phyloP scores from a whole-genome alignment of 495 filamentous ascomycete species.

The Lepraria neglecta region DNA sequence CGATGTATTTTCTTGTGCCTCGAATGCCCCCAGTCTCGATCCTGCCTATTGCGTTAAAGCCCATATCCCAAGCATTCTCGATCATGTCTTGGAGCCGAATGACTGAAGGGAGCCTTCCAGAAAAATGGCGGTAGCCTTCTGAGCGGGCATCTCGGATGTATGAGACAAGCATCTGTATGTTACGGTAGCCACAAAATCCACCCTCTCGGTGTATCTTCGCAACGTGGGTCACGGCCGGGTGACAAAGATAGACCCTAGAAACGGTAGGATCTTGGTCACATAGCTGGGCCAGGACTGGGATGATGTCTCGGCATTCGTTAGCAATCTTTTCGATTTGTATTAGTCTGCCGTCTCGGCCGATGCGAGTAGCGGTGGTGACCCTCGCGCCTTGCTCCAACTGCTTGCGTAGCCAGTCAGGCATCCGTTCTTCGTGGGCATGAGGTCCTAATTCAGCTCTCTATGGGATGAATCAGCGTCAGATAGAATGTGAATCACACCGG shows the following conservation, averaged over 20 bases:
- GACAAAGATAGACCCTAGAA: slow-evolving; percentile 70
- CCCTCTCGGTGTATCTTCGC: slow-evolving; percentile 75
- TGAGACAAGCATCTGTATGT: slow-evolving; percentile 89
- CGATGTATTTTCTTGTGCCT: slow-evolving; percentile 91
- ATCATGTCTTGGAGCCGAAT: slow-evolving; percentile 83
- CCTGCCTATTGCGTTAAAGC: slow-evolving; percentile 67
- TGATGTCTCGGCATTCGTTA: slow-evolving; percentile 61
- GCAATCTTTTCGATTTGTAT: slow-evolving; percentile 43
- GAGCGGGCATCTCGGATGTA: slow-evolving; percentile 58
- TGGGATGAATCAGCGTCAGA: slow-evolving; percentile 34
- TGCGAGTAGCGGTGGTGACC: slow-evolving; percentile 49
- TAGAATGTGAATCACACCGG: slow-evolving; percentile 10
- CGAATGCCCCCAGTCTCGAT: slow-evolving; percentile 80
- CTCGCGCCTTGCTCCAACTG: slow-evolving; percentile 61
- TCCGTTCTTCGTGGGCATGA: slow-evolving; percentile 77
- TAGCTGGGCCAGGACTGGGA: slow-evolving; percentile 65
- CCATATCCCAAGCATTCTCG: slow-evolving; percentile 82
- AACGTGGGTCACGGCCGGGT: slow-evolving; percentile 68
- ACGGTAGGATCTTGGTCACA: slow-evolving; percentile 60
- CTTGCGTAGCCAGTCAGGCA: slow-evolving; percentile 73
- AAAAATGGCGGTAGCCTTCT: slow-evolving; percentile 54
- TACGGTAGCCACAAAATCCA: slow-evolving; percentile 96
- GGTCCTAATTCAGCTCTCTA: slow-evolving; percentile 69
- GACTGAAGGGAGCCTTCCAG: slow-evolving; percentile 63
- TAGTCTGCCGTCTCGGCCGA: slow-evolving; percentile 46